phyloP scores from a whole-genome alignment of 148 eudicot species.

The Pharnaceum exiguum region DNA sequence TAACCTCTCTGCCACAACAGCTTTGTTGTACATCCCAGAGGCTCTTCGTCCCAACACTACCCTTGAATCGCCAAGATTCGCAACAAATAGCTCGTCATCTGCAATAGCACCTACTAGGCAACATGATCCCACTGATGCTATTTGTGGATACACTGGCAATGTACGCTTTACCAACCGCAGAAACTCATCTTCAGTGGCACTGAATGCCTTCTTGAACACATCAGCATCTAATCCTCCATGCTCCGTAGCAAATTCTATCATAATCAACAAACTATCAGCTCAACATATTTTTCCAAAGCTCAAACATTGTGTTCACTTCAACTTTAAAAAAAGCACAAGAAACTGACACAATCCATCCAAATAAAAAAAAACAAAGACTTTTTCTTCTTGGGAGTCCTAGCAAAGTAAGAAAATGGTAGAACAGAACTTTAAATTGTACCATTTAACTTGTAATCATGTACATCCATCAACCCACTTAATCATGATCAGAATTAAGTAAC shows the following conservation, averaged over 20 bases:
- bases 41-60: slow-evolving; percentile 46
- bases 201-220: slow-evolving; percentile 51
- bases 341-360: neutral
- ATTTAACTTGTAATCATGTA: too few species aligned
- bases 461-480: neutral
- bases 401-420: too few species aligned
- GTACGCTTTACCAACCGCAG: slow-evolving; percentile 30
- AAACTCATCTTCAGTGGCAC: slow-evolving; percentile 55
- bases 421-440: too few species aligned
- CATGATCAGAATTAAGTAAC: neutral
- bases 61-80: slow-evolving; percentile 70
- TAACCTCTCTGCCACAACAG: slow-evolving; percentile 45
- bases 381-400: too few species aligned
- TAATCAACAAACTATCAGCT: neutral
- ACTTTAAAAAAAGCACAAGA: neutral
- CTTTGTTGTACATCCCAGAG: slow-evolving; percentile 17
- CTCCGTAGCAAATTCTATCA: slow-evolving; percentile 34
- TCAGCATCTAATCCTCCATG: slow-evolving; percentile 42
- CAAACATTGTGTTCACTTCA: too few species aligned
- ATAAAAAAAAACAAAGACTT: too few species aligned
- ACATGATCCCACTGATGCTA: slow-evolving; percentile 54
- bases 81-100: slow-evolving; percentile 45
- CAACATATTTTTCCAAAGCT: neutral
- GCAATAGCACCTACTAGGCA: slow-evolving; percentile 59
- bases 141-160: slow-evolving; percentile 25